A percentile compares a stretch with the other conserved stretches of the same genome.
These are phyloP conservation scores for Rhizophlyctis rosea DNA, from an alignment of 192 early-diverging fungal genomes.

Conservation along the genomic window DNA sequence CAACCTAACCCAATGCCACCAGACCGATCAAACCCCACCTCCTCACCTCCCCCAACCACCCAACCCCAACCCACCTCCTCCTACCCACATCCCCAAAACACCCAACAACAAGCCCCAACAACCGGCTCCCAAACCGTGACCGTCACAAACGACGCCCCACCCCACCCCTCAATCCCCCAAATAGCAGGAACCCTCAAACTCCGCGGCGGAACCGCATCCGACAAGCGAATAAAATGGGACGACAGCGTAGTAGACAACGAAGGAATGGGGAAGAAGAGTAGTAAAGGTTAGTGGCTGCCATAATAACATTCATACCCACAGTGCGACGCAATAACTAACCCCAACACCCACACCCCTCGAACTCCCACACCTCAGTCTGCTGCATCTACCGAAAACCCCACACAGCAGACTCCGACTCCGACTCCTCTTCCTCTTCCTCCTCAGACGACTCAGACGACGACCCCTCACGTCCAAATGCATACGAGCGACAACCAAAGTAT, in stretches of 20 bases:
- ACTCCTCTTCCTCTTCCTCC: constrained; percentile 34
- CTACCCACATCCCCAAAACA: too few relatives aligned
- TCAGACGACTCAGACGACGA: constrained; percentile 18
- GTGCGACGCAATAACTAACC: background rate
- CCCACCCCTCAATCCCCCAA: background rate
- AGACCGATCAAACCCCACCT: too few relatives aligned
- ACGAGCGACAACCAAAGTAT: constrained; percentile 49
- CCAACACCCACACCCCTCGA: background rate
- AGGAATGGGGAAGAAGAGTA: constrained; percentile 64
- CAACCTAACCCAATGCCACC: too few relatives aligned
- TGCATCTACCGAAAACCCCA: constrained; percentile 69
- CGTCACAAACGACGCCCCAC: background rate
- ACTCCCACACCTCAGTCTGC: constrained; percentile 48
- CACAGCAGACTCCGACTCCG: constrained; percentile 28
- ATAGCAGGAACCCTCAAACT: constrained; percentile 46
- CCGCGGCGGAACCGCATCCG: constrained; percentile 43
- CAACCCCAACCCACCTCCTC: too few relatives aligned
- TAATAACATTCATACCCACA: background rate
- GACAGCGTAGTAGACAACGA: constrained; percentile 68
- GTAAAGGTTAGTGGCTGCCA: constrained; percentile 50
- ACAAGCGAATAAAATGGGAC: constrained; percentile 59
- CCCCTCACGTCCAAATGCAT: constrained; percentile 40
- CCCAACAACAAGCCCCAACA: background rate
- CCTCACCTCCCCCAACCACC: too few relatives aligned
- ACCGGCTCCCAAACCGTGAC: constrained; percentile 17